Conservation (phyloP, 257 asterid species). For the Scutellaria baicalensis region DNA sequence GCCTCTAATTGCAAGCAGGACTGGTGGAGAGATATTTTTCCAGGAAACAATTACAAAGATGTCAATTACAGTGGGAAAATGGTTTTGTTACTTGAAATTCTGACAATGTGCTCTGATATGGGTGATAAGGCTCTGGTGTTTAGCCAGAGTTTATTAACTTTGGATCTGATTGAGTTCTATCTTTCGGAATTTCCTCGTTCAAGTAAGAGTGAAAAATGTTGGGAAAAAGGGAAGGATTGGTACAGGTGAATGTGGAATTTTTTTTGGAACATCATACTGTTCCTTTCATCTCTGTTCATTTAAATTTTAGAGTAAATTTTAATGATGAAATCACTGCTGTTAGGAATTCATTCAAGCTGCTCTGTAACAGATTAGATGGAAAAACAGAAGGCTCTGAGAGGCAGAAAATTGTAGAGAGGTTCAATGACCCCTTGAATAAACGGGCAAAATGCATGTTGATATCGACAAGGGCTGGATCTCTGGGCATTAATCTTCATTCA, state of each 20-base stretch:
- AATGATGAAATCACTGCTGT: neutral
- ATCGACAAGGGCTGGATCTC: conserved; percentile 92
- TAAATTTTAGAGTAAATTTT: neutral
- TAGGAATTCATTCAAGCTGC: conserved; percentile 1
- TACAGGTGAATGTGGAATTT: conserved; percentile 49
- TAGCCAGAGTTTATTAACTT: conserved; percentile 78
- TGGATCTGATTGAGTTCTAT: conserved; percentile 75
- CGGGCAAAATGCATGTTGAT: conserved; percentile 78
- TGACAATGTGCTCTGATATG: conserved; percentile 61
- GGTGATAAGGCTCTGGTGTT: conserved; percentile 93
- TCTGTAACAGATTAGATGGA: conserved; percentile 71
- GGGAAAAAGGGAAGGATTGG: conserved; percentile 91
- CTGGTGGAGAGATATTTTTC: conserved; percentile 88
- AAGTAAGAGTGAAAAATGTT: conserved; percentile 47
- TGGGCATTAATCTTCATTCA: conserved; percentile 87
- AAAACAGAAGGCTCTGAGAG: conserved; percentile 71
- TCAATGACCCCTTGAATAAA: conserved; percentile 68
- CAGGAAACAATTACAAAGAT: conserved; percentile 47
- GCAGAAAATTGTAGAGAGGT: conserved; percentile 78
- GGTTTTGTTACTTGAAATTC: conserved; percentile 85
- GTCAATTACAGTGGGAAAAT: conserved; percentile 80
- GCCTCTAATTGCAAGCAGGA: conserved; percentile 32
- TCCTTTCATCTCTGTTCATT: neutral
- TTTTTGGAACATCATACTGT: neutral
- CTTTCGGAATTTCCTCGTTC: conserved; percentile 63